Conservation (phyloP, 1,284 basidiomycete genomes). For the Leccinum huronense region DNA sequence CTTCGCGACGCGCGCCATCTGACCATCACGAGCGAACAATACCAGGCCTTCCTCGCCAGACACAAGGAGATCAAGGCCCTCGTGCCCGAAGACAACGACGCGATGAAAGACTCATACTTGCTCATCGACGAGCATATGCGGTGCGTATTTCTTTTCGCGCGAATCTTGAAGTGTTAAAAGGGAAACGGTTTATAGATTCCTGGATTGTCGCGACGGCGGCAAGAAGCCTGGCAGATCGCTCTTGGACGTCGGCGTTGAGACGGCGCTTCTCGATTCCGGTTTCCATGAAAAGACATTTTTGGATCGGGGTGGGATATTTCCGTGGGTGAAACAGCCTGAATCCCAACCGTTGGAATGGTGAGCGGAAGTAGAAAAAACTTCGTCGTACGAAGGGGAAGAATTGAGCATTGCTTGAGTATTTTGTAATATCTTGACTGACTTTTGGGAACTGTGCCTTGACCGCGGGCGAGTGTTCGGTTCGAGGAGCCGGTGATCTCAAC, state of each 20-base stretch:
- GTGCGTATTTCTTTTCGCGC: neutral
- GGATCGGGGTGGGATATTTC: constrained; percentile 11
- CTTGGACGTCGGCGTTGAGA: constrained; percentile 15
- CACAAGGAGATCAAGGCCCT: constrained; percentile 6
- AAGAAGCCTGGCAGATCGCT: constrained; percentile 20
- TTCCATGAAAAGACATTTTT: constrained; percentile 18
- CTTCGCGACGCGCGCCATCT: constrained; percentile 18
- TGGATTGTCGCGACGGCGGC: constrained; percentile 14
- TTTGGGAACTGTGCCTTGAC: neutral
- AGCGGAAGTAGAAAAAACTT: neutral
- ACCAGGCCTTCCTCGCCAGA: constrained; percentile 16
- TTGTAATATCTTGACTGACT: neutral
- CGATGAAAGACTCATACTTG: constrained; percentile 25
- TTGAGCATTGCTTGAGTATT: neutral
- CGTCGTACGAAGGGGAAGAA: no score
- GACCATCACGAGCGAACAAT: constrained; percentile 17
- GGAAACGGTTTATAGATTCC: constrained; percentile 5
- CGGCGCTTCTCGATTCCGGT: constrained; percentile 19
- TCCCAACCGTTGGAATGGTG: constrained; percentile 12
- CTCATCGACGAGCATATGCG: constrained; percentile 22
- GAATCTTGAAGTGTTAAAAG: neutral
- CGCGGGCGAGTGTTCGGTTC: neutral
- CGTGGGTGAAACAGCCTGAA: constrained; percentile 8
- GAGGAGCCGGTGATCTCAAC: neutral
- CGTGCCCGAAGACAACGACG: constrained; percentile 20